These are phyloP conservation scores for Ananas comosus DNA, from an alignment of 176 grass and related monocot genomes.

Conservation along the genomic window DNA sequence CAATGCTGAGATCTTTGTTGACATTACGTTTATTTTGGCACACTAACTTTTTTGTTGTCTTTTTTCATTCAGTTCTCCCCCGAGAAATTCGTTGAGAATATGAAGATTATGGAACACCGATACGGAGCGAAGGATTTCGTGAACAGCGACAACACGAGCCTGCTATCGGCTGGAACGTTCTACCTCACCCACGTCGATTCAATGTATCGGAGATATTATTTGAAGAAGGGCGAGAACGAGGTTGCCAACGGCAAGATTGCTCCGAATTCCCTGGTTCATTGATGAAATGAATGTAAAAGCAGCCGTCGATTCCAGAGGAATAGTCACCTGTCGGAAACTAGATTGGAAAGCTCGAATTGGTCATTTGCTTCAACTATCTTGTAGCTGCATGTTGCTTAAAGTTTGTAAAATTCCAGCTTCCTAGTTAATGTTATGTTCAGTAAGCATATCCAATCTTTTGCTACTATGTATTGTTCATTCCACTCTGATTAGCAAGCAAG, in stretches of 20 bases:
- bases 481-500: no score
- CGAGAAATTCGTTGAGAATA: slow-evolving; percentile 54
- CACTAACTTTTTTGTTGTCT: slow-evolving; percentile 1
- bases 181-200: slow-evolving; percentile 70
- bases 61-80: slow-evolving; percentile 35
- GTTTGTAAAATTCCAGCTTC: background rate
- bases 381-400: background rate
- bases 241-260: background rate
- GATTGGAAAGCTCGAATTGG: background rate
- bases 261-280: background rate
- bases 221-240: slow-evolving; percentile 27
- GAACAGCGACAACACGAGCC: slow-evolving; percentile 45
- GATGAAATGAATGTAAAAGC: no score
- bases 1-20: background rate
- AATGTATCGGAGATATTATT: slow-evolving; percentile 72
- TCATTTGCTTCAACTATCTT: background rate
- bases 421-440: background rate
- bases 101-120: slow-evolving; percentile 75
- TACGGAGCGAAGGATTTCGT: slow-evolving; percentile 78
- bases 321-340: no score
- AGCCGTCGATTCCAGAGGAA: no score
- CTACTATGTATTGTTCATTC: background rate
- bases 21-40: background rate
- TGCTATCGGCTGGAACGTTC: slow-evolving; percentile 59
- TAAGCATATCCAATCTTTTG: background rate